Evolutionary conservation across 805 yeast species (phyloP).

Genomic region (Yamadazyma olivae): DNA sequence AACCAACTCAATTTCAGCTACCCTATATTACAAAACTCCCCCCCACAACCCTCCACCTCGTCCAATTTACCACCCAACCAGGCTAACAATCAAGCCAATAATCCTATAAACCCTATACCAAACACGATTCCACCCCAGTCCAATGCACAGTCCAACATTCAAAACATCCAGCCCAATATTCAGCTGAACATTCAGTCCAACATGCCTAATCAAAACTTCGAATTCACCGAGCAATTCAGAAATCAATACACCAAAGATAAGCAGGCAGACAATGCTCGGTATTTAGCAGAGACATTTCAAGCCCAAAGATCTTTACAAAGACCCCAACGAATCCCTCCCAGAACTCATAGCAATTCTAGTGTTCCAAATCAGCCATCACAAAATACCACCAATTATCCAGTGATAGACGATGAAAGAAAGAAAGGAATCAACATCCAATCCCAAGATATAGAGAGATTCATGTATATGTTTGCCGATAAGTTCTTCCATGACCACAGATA

Average conservation of each 20-base stretch:
- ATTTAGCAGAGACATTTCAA: not conserved
- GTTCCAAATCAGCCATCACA: not conserved
- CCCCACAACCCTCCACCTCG: slow-evolving; percentile 12
- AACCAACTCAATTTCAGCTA: slow-evolving; percentile 14
- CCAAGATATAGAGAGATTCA: slow-evolving; percentile 37
- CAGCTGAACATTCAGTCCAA: not conserved
- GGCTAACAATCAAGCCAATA: slow-evolving; percentile 11
- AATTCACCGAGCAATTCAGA: slow-evolving; percentile 6
- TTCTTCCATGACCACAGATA: slow-evolving; percentile 39
- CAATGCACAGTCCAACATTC: slow-evolving; percentile 2
- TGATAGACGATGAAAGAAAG: not conserved
- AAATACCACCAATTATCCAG: not conserved
- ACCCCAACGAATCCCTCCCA: not conserved
- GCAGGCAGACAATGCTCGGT: slow-evolving; percentile 9
- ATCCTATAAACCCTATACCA: no score
- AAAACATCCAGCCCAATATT: no score
- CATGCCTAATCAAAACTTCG: not conserved
- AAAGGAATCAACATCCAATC: slow-evolving; percentile 15
- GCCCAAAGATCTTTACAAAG: not conserved
- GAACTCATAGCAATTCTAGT: not conserved
- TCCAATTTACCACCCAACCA: slow-evolving; percentile 3
- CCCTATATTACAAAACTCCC: slow-evolving; percentile 9
- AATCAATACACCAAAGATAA: slow-evolving; percentile 22
- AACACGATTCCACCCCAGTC: slow-evolving; percentile 3
- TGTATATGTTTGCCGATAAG: slow-evolving; percentile 39